These are phyloP conservation scores for Russula griseocarnosa DNA, from an alignment of 768 basidiomycete species.

Conservation along the genomic window DNA sequence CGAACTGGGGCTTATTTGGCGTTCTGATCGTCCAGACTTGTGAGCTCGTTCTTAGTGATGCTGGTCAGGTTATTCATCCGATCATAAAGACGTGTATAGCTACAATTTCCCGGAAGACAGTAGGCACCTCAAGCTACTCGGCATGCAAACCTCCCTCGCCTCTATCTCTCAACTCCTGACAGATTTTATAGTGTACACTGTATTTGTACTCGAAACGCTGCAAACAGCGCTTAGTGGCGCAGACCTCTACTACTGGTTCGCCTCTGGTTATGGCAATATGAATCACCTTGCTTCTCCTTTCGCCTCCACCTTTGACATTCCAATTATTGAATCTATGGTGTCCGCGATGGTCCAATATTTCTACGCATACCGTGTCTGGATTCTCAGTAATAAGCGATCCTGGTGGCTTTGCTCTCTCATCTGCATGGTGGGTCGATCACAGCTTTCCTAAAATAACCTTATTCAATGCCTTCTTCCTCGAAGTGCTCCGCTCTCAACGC, in stretches of 20 bases:
- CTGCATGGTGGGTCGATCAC: slow-evolving; percentile 5
- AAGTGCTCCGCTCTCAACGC: slow-evolving; percentile 4
- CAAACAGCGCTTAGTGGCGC: slow-evolving; percentile 32
- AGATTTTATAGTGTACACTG: slow-evolving; percentile 28
- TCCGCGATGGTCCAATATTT: slow-evolving; percentile 6
- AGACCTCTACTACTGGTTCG: slow-evolving; percentile 34
- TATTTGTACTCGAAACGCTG: slow-evolving; percentile 30
- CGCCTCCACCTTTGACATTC: slow-evolving; percentile 25
- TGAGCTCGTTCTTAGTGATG: slow-evolving; percentile 16
- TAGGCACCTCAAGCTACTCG: neutral
- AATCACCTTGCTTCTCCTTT: slow-evolving; percentile 24
- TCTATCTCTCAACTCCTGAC: neutral
- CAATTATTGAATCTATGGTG: slow-evolving; percentile 7
- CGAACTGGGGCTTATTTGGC: slow-evolving; percentile 33
- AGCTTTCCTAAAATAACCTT: fast-evolving
- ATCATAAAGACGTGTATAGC: slow-evolving; percentile 17
- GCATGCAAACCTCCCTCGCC: neutral
- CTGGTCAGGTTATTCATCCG: neutral
- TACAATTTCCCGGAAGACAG: slow-evolving; percentile 11
- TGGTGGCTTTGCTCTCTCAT: slow-evolving; percentile 3
- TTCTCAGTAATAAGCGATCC: neutral
- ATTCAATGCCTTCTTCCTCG: neutral
- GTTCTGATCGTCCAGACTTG: slow-evolving; percentile 33
- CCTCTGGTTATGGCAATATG: slow-evolving; percentile 33
- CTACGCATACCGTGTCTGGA: slow-evolving; percentile 12